A percentile compares a stretch with the other conserved stretches of the same genome.
Evolutionary conservation across 805 yeast genomes (phyloP).

Genomic region (Ogataea kodamae): DNA sequence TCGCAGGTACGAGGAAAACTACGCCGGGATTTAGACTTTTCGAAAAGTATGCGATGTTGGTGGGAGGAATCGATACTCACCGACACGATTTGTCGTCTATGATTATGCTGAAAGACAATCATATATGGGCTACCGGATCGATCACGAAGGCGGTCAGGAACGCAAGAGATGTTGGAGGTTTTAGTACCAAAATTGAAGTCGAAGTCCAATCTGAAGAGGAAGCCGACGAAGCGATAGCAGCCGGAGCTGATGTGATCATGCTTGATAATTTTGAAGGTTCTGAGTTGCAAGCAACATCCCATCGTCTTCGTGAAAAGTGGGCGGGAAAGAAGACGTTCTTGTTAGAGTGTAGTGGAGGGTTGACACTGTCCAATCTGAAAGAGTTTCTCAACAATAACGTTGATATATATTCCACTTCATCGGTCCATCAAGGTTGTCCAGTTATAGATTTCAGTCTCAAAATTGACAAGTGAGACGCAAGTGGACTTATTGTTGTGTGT

Average conservation of each 20-base stretch:
- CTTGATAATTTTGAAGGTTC: constrained; percentile 79
- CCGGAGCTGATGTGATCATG: constrained; percentile 97
- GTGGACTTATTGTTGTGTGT: no score
- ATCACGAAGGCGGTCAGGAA: constrained; percentile 76
- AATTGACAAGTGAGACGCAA: no score
- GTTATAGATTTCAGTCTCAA: constrained; percentile 83
- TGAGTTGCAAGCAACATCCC: constrained; percentile 62
- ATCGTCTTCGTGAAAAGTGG: constrained; percentile 57
- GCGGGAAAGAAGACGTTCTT: constrained; percentile 47
- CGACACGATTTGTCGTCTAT: constrained; percentile 86
- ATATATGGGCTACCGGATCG: constrained; percentile 88
- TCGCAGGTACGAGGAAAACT: constrained; percentile 97
- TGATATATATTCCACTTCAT: constrained; percentile 87
- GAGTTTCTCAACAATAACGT: constrained; percentile 70
- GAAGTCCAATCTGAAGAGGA: constrained; percentile 83
- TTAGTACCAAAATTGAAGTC: constrained; percentile 86
- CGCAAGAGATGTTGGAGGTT: constrained; percentile 83
- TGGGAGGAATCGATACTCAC: constrained; percentile 93
- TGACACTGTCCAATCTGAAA: constrained; percentile 63
- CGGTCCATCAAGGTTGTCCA: constrained; percentile 88
- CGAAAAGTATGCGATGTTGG: constrained; percentile 92
- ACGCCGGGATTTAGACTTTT: constrained; percentile 89
- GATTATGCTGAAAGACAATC: constrained; percentile 97
- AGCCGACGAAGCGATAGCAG: constrained; percentile 87
- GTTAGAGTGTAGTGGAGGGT: constrained; percentile 91